Evolutionary conservation across 1,139 yeast genomes (phyloP), one percentile per base, ranked within the genome.

Genomic region (Debaryomyces udenii): DNA sequence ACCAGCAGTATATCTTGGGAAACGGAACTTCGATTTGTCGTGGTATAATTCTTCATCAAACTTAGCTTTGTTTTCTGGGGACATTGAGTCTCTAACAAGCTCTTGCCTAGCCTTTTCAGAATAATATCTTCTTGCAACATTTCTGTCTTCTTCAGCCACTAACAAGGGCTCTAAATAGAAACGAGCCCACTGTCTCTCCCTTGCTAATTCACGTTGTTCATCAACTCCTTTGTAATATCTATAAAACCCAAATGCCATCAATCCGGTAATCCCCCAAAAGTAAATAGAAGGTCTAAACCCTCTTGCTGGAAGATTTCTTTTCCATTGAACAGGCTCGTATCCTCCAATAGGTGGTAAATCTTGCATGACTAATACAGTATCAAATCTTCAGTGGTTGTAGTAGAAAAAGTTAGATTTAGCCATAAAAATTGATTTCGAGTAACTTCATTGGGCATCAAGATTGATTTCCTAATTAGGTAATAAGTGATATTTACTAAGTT

Each of bases 331-430:
- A 39, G 88, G 86, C 52, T 84, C 91, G 57, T 87, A 88, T 55
- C 96, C 96, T 48, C 88, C 90, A 55, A 80, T 73, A 49, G 96
- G 96, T 60, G 96, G 96, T 60, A 88, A 73, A 60, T 88, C 96
- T 76, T 88, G 96, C 78, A 73, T 73, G 16, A 24, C 41, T 15
- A 38, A 20, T 33, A 24, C 13, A 4, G n/a, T 32, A 26, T 20
- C 27, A 31, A 27, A 15, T 20, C 22, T 5, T 20, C 22, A 20
- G 7, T n/a, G 7, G 22, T 20, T 6, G 7, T 20, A 20, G 22
- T 20, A 20, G 22, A 20, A 20, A 20, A 20, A n/a, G n/a, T 20
- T 20, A 20, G 5, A 20, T 5, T 20, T 20, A 20, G 7, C 23
- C 16, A 18, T 38, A 38, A 35, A 42, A 42, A 41, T 37, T 37